Base-by-base conservation (phyloP, 2,329 filamentous ascomycete genomes). In the Fusarium stilboides region DNA sequence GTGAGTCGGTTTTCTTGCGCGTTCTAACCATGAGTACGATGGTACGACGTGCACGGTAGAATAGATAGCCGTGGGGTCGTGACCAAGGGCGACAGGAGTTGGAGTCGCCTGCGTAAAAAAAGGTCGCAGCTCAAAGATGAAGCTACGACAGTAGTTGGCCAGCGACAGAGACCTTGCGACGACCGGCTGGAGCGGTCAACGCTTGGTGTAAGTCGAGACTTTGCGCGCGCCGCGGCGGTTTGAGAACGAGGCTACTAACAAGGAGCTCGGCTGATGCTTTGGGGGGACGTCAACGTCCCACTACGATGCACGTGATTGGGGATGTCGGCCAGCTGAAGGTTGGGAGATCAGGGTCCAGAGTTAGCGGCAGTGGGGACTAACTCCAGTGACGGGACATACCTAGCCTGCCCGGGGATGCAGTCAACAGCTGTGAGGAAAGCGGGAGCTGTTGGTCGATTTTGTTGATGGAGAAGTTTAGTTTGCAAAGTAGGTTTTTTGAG, bases 141-240 rank as follows among this genome's bases (percentile, higher is more conserved):
- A 51, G 57, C 63, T 57, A 63, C 67, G 63, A 65, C 56, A 45
- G 28, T 50, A 40, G 34, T 54, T 49, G 24, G 42, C 42, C 47
- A 40, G 51, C 57, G 56, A 58, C 45, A 19, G 57, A 65, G 57
- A 64, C 70, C 65, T 72, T 62, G 68, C 64, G 73, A 73, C 57
- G 71, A 74, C 70, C 70, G 64, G 71, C 58, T 71, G 62, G 73
- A 73, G 72, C 73, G 70, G 64, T 68, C 72, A 70, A 75, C 69
- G 76, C 75, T 77, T 68, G 68, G 70, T 78, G 65, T 77, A 74
- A 77, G 76, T 76, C 75, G 74, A 72, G 66, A 70, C 61, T 72
- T 71, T 70, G 69, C 72, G 66, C 74, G 68, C 73, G 62, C 65
- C 10, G 57, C 70, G 65, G 58, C 62, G 63, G 54, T 74, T 31